Evolutionary conservation across 257 asterid genomes (phyloP).

Genomic region (Nicotiana otophora): DNA sequence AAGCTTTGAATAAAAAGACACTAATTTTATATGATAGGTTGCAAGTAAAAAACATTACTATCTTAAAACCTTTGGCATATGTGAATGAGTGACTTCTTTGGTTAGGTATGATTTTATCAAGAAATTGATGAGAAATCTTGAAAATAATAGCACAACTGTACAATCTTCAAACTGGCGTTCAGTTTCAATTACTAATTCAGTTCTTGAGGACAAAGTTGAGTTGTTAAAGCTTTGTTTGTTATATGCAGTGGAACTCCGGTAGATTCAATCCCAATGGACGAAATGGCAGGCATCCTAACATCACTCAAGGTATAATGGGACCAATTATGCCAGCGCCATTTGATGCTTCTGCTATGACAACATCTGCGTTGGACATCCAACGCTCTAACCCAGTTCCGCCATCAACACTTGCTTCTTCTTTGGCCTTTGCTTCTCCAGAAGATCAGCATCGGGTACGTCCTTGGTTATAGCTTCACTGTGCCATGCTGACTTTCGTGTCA

Average conservation of each 20-base stretch:
- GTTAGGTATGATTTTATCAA: not conserved
- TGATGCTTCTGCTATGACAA: conserved; percentile 30
- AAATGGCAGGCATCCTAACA: conserved; percentile 37
- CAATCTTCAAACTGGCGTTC: not conserved
- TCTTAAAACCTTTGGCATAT: not conserved
- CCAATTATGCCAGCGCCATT: conserved; percentile 32
- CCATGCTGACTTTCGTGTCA: not conserved
- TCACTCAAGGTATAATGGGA: conserved; percentile 42
- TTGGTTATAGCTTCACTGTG: not conserved
- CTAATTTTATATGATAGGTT: not conserved
- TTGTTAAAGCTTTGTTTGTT: not conserved
- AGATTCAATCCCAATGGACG: conserved; percentile 35
- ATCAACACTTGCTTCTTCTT: conserved; percentile 68
- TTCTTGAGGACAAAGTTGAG: not conserved
- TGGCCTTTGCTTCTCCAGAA: conserved; percentile 78
- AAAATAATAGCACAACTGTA: not conserved
- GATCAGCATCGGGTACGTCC: conserved; percentile 52
- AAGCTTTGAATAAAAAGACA: not conserved
- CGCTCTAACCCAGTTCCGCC: conserved; percentile 35
- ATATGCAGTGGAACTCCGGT: conserved; percentile 39
- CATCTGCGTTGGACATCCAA: conserved; percentile 33
- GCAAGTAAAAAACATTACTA: not conserved
- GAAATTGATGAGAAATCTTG: not conserved
- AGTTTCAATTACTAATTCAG: not conserved
- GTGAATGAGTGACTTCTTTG: not conserved